Base-by-base conservation (phyloP, 2,329 filamentous ascomycete genomes). In the Aureobasidium sp. region DNA sequence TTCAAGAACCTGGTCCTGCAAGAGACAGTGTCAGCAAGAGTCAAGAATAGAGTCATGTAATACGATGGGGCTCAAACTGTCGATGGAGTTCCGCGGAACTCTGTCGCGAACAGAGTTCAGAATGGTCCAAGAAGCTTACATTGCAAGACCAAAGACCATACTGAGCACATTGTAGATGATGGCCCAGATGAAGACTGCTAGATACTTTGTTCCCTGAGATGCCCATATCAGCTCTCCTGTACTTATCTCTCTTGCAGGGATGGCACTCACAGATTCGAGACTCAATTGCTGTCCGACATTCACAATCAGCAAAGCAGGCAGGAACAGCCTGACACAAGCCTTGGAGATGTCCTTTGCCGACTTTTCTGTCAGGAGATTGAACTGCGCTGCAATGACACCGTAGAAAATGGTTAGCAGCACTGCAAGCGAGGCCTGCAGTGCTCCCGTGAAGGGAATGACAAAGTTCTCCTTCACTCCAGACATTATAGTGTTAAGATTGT, bases 371-470 rank as follows among this genome's bases (percentile, higher is more conserved):
- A 84, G 71, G 6, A 84, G 73, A 36, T 77, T 75, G 63, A 78
- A 79, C 67, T 82, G 78, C 10, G 80, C 78, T 5, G 80, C 77
- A 12, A 80, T 63, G 15, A 81, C 79, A 41, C 82, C 82, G 63
- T 79, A 82, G 56, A 71, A 71, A 63, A 84, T 81, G 39, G 81
- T 83, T 5, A 84, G 69, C 1, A 84, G 71, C 0, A 84, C 81
- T 1, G 80, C 79, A 26, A 83, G 68, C 27, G 79, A 79, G 34
- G 82, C 82, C 69, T 84, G 81, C 7, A 84, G 69, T 6, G 81
- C 81, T 32, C 80, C 80, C 5, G 82, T 67, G 58, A 84, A 82
- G 12, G 76, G 74, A 13, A 73, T 70, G 26, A 75, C 48, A 34
- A 77, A 67, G 55, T 73, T 69, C 47, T 63, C 55, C 7, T 44